Conservation (phyloP, 2,329 filamentous ascomycete species). For the Penicillium sp. region DNA sequence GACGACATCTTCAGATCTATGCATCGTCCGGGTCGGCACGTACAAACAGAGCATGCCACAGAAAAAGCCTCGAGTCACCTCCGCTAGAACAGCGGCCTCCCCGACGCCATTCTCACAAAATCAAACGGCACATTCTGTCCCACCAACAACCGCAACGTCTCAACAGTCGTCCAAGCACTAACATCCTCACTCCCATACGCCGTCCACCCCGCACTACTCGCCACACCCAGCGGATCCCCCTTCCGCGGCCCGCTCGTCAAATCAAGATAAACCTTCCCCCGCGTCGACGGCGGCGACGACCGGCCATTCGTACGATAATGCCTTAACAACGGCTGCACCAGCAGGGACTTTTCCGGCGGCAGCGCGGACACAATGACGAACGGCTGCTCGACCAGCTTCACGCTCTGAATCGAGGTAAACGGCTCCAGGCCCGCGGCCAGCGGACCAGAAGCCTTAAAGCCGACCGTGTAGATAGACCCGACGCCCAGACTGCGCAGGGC, state of each 20-base stretch:
- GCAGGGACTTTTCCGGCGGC: slow-evolving; percentile 73
- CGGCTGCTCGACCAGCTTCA: slow-evolving; percentile 75
- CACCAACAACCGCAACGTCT: slow-evolving; percentile 74
- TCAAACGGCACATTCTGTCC: slow-evolving; percentile 87
- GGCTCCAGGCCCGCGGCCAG: slow-evolving; percentile 67
- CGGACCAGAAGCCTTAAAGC: slow-evolving; percentile 65
- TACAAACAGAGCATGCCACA: too few species aligned
- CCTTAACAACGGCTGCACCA: slow-evolving; percentile 76
- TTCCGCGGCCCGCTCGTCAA: slow-evolving; percentile 69
- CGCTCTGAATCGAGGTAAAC: slow-evolving; percentile 72
- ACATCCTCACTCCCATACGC: slow-evolving; percentile 79
- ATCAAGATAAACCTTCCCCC: slow-evolving; percentile 75
- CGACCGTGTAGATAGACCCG: slow-evolving; percentile 80
- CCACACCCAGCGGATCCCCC: slow-evolving; percentile 68
- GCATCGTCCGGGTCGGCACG: slow-evolving; percentile 3
- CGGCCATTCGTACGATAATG: slow-evolving; percentile 60
- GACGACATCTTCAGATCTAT: slow-evolving; percentile 13
- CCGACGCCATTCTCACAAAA: slow-evolving; percentile 75
- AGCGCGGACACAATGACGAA: slow-evolving; percentile 82
- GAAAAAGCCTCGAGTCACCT: not conserved
- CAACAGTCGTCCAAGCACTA: slow-evolving; percentile 80
- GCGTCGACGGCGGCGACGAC: slow-evolving; percentile 40
- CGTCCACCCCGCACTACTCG: slow-evolving; percentile 74
- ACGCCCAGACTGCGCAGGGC: slow-evolving; percentile 75
- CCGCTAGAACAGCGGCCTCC: slow-evolving; percentile 53